These are phyloP conservation scores for Vaucheria bursata DNA, from an alignment of 352 stramenopile species.

Conservation along the genomic window DNA sequence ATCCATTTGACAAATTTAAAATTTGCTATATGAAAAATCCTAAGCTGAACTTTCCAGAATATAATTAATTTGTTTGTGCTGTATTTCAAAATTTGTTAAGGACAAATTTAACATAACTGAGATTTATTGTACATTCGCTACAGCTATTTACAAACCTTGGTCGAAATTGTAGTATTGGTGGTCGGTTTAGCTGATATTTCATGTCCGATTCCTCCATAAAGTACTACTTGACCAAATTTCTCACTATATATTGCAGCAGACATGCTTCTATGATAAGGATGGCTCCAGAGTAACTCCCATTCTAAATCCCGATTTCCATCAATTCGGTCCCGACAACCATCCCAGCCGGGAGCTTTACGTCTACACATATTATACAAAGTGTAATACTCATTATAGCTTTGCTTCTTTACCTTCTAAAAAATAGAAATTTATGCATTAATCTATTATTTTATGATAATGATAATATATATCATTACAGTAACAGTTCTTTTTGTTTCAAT, in stretches of 20 bases:
- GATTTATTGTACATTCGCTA: too few species aligned
- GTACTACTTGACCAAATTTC: slow-evolving; percentile 58
- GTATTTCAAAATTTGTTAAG: too few species aligned
- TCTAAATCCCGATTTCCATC: slow-evolving; percentile 58
- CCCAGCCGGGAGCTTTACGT: slow-evolving; percentile 72
- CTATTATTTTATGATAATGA: slow-evolving; percentile 13
- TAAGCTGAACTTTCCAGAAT: too few species aligned
- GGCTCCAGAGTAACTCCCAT: slow-evolving; percentile 62
- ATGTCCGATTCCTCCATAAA: slow-evolving; percentile 75
- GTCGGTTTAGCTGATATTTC: too few species aligned
- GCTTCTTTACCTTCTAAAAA: background rate
- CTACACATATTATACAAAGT: slow-evolving; percentile 8
- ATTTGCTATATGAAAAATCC: too few species aligned
- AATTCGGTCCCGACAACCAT: slow-evolving; percentile 79
- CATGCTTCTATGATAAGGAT: slow-evolving; percentile 67
- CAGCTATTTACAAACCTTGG: too few species aligned
- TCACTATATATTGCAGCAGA: slow-evolving; percentile 61
- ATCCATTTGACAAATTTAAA: too few species aligned
- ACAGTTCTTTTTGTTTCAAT: too few species aligned
- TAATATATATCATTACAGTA: too few species aligned
- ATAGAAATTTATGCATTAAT: slow-evolving; percentile 1
- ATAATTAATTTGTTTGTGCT: too few species aligned
- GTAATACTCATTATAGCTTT: background rate
- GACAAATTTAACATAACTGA: too few species aligned
- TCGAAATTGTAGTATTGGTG: too few species aligned